Evolutionary conservation across 2,329 filamentous ascomycete species (phyloP).

Genomic region (Alternaria dauci): DNA sequence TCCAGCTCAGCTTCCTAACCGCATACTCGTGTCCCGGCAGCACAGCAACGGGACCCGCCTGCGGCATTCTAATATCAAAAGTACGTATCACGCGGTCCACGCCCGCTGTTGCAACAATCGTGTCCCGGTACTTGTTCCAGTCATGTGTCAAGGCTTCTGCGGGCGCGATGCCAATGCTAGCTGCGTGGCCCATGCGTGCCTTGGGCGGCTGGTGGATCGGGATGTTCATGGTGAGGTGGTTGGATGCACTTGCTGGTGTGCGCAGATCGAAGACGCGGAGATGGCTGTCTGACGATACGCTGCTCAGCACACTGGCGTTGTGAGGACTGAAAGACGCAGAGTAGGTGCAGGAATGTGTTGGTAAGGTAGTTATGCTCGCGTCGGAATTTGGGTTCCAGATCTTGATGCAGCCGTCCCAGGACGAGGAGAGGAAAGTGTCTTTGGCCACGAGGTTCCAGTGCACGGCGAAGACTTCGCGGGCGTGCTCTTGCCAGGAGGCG

Average conservation of each 20-base stretch:
- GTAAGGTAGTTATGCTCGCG: slow-evolving; percentile 82
- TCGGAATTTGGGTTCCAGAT: slow-evolving; percentile 86
- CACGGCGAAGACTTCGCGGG: slow-evolving; percentile 89
- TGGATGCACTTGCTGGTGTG: slow-evolving; percentile 83
- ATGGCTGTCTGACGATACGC: slow-evolving; percentile 88
- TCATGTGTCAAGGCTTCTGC: slow-evolving; percentile 92
- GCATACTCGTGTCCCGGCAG: slow-evolving; percentile 92
- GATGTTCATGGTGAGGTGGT: slow-evolving; percentile 84
- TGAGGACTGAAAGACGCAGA: slow-evolving; percentile 90
- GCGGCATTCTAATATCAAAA: slow-evolving; percentile 85
- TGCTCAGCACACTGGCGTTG: slow-evolving; percentile 78
- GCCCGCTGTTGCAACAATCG: slow-evolving; percentile 84
- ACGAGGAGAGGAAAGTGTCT: slow-evolving; percentile 87
- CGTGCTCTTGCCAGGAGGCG: slow-evolving; percentile 92
- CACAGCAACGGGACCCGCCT: slow-evolving; percentile 74
- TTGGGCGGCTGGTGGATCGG: slow-evolving; percentile 78
- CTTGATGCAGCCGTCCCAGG: slow-evolving; percentile 96
- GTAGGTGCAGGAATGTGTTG: slow-evolving; percentile 94
- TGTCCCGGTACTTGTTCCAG: slow-evolving; percentile 97
- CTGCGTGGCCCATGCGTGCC: slow-evolving; percentile 55
- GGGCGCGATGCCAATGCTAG: slow-evolving; percentile 63
- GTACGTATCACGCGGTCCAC: slow-evolving; percentile 88
- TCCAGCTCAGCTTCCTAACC: slow-evolving; percentile 86
- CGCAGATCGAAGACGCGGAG: slow-evolving; percentile 91
- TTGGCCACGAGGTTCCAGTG: slow-evolving; percentile 93